These are phyloP conservation scores for Ascoidea rubescens DNA, from an alignment of 805 yeast species.

Conservation along the genomic window DNA sequence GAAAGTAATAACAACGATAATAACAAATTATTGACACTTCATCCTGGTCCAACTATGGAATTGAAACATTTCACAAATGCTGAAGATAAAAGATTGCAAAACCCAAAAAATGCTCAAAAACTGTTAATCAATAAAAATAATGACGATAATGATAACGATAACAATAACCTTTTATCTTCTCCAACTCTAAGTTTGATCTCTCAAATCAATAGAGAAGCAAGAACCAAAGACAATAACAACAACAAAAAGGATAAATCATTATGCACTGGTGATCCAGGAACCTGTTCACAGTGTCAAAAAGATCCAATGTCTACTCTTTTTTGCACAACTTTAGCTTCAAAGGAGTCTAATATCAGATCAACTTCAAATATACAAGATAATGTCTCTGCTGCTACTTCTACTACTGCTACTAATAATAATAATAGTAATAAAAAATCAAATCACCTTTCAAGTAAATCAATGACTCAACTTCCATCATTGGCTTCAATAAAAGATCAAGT, in stretches of 20 bases:
- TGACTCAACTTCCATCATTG: background rate
- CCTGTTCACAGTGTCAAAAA: conserved; percentile 67
- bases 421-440: conserved; percentile 6
- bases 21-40: conserved; percentile 39
- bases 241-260: conserved; percentile 21
- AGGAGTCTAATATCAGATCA: conserved; percentile 13
- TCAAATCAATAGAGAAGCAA: background rate
- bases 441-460: background rate
- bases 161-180: background rate
- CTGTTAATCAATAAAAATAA: background rate
- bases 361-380: background rate
- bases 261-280: conserved; percentile 83
- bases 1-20: conserved; percentile 12
- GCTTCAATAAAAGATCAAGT: background rate
- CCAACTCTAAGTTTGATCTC: background rate
- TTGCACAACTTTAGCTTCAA: conserved; percentile 71
- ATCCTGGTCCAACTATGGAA: conserved; percentile 50
- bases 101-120: conserved; percentile 3
- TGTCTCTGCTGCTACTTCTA: conserved; percentile 1
- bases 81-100: too few relatives aligned
- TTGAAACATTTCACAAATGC: conserved; percentile 17
- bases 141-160: too few relatives aligned
- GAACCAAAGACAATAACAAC: conserved; percentile 6
- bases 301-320: conserved; percentile 85
- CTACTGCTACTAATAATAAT: conserved; percentile 12